Percentiles rank a stretch among this genome's conserved stretches.
Evolutionary conservation across 2,329 filamentous ascomycete genomes (phyloP).

Genomic region (Harringtonia aguacate): DNA sequence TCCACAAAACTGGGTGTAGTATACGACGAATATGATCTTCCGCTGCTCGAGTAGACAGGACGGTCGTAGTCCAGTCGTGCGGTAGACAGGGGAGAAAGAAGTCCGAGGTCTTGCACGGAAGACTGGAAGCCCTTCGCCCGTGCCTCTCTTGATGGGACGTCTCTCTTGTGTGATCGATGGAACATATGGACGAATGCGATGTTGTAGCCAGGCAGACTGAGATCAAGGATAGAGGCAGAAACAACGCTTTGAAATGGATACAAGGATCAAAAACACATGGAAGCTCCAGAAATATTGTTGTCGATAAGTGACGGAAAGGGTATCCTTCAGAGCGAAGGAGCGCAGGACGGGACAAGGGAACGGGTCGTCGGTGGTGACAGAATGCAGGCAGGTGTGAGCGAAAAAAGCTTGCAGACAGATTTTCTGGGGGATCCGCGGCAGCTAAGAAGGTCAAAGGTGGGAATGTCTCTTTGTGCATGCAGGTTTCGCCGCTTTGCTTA

Average conservation of each 20-base stretch:
- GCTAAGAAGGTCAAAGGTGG: neutral
- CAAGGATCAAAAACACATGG: too few species aligned
- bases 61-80: conserved; percentile 18
- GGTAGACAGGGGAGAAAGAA: conserved; percentile 17
- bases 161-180: conserved; percentile 29
- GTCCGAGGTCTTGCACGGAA: conserved; percentile 25
- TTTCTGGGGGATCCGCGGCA: neutral
- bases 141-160: conserved; percentile 27
- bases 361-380: too few species aligned
- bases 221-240: neutral
- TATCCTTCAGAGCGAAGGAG: too few species aligned
- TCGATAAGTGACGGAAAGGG: too few species aligned
- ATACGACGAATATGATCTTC: conserved; percentile 13
- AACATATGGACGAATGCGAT: conserved; percentile 25
- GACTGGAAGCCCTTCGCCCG: conserved; percentile 24
- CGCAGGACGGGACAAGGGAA: too few species aligned
- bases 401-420: neutral
- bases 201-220: neutral
- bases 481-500: too few species aligned
- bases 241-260: too few species aligned
- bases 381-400: too few species aligned
- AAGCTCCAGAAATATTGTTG: too few species aligned
- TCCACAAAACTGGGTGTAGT: conserved; percentile 16
- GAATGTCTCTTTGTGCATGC: too few species aligned
- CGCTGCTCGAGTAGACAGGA: conserved; percentile 15